Evolutionary conservation across 2,329 filamentous ascomycete species (phyloP), one percentile per base, ranked within the genome.

Genomic region (Rutstroemia sp.): DNA sequence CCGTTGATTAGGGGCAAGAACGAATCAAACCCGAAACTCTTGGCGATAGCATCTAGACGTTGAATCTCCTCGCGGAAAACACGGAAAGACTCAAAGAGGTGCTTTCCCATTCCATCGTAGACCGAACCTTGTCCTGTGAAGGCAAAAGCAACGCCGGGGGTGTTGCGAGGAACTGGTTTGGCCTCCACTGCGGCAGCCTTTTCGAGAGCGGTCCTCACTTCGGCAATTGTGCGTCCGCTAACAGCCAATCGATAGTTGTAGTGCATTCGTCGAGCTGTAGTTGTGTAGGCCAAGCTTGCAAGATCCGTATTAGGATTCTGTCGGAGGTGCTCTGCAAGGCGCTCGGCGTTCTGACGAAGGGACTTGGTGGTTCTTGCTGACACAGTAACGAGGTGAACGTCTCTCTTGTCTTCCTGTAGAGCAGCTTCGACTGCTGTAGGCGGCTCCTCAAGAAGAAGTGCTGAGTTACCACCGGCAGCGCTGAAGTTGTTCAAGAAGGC

Each of bases 331-430:
- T 54, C 37, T 10, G 65, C 30, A 4, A 67, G 48, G 14, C 58
- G 57, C 7, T 61, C 46, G 16, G 57, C 52, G 45, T 69, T 68
- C 19, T 59, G 30, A 16, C 58, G 57, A 49, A 68, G 57, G 1
- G 66, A 60, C 34, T 58, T 57, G 39, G 58, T 55, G 7, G 62
- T 63, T 56, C 66, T 66, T 1, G 86, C 87, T 4, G 77, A 77
- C 8, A 80, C 65, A 8, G 74, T 63, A 8, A 81, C 68, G 3
- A 74, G 61, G 44, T 79, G 74, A 6, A 66, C 67, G 5, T 68
- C 65, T 18, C 78, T 72, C 10, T 72, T 62, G 60, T 80, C 77
- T n/a, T 34, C 48, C 27, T 30, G 60, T 16, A 45, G 62, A n/a
- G 53, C 34, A 67, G 71, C 54, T 19, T 23, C 34, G 23, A n/a